These are phyloP conservation scores for Cladosporium sp. DNA, from an alignment of 2,329 filamentous ascomycete species.

Conservation along the genomic window DNA sequence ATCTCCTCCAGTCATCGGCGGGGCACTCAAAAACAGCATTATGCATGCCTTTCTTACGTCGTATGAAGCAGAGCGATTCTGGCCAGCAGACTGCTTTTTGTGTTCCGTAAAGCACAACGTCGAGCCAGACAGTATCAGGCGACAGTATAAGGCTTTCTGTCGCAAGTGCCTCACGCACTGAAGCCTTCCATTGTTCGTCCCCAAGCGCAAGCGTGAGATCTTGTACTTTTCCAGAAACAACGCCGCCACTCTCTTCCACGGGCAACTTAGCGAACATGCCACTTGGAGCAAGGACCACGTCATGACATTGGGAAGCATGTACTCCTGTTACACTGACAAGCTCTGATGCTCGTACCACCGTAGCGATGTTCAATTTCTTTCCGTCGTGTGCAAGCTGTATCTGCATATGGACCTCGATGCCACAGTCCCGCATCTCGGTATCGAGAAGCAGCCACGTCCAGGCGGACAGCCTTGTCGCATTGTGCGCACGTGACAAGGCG, in stretches of 20 bases:
- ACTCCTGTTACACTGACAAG: background rate
- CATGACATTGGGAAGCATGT: too few relatives aligned
- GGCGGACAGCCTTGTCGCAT: conserved; percentile 12
- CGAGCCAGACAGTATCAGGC: background rate
- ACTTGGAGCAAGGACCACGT: background rate
- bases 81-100: conserved; percentile 28
- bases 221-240: background rate
- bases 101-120: conserved; percentile 11
- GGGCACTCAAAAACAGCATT: background rate
- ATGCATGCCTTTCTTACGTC: background rate
- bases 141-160: conserved; percentile 22
- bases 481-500: conserved; percentile 10
- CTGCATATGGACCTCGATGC: conserved; percentile 12
- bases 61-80: conserved; percentile 25
- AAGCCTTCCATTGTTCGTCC: conserved; percentile 20
- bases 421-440: background rate
- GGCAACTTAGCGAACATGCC: background rate
- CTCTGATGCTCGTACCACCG: conserved; percentile 12
- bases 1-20: conserved; percentile 26
- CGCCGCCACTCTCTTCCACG: background rate
- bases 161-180: conserved; percentile 16
- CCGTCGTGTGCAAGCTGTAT: conserved; percentile 17
- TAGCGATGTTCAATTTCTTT: conserved; percentile 19
- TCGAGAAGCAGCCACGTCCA: conserved; percentile 21
- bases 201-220: background rate